Percentiles rank a stretch among this genome's conserved stretches.
These are phyloP conservation scores for Trichoderma reesei DNA, from an alignment of 495 filamentous ascomycete genomes.

Conservation along the genomic window DNA sequence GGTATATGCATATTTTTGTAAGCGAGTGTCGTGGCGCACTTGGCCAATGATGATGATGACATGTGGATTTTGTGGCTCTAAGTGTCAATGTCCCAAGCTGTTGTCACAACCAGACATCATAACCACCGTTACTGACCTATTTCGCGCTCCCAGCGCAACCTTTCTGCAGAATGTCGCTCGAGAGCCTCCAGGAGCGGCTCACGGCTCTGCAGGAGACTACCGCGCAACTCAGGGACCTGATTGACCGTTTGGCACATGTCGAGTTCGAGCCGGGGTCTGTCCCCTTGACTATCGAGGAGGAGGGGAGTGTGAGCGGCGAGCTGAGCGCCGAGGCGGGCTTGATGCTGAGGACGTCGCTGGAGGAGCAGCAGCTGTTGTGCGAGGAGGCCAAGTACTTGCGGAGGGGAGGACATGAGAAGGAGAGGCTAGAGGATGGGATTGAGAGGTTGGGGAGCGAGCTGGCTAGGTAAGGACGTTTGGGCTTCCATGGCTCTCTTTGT, in stretches of 20 bases:
- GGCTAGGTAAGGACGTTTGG: slow-evolving; percentile 41
- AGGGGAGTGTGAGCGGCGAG: slow-evolving; percentile 59
- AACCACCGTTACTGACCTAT: background rate
- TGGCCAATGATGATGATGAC: slow-evolving; percentile 1
- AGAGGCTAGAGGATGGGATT: slow-evolving; percentile 52
- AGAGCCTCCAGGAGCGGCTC: slow-evolving; percentile 56
- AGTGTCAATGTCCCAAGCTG: background rate
- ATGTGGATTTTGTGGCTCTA: background rate
- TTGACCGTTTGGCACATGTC: slow-evolving; percentile 61
- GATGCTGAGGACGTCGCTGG: slow-evolving; percentile 71
- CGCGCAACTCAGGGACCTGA: slow-evolving; percentile 59
- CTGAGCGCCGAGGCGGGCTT: slow-evolving; percentile 75
- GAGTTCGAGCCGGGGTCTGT: slow-evolving; percentile 51
- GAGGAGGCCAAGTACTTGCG: slow-evolving; percentile 68
- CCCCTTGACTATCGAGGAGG: slow-evolving; percentile 40
- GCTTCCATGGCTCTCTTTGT: background rate
- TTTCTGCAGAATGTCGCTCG: slow-evolving; percentile 38
- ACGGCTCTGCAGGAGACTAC: slow-evolving; percentile 58
- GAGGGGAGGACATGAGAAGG: slow-evolving; percentile 39
- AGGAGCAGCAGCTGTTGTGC: slow-evolving; percentile 71
- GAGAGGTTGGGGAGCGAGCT: slow-evolving; percentile 57
- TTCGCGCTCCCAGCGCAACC: background rate
- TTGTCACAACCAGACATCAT: background rate
- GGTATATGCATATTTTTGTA: background rate
- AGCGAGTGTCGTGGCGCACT: background rate